phyloP scores from a whole-genome alignment of 768 basidiomycete species.

The Mycena filopes region DNA sequence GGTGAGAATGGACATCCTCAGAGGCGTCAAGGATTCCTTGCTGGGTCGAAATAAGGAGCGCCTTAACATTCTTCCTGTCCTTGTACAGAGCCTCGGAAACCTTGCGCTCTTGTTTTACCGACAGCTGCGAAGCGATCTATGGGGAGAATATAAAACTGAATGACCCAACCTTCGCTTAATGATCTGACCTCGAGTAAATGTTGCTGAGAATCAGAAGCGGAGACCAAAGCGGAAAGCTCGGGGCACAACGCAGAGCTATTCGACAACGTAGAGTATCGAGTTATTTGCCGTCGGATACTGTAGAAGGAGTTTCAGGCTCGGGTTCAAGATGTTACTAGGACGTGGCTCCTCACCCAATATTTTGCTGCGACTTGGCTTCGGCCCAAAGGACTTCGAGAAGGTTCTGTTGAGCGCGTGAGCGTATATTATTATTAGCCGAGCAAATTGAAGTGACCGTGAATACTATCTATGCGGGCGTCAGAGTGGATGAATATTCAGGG shows the following conservation, averaged over 20 bases:
- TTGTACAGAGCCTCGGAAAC: slow-evolving; percentile 1
- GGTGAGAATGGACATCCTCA: background rate
- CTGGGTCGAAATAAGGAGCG: slow-evolving; percentile 5
- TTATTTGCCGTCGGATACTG: slow-evolving; percentile 7
- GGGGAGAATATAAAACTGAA: background rate
- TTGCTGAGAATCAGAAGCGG: slow-evolving; percentile 14
- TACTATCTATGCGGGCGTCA: background rate
- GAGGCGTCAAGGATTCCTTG: background rate
- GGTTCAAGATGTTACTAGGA: too few relatives aligned
- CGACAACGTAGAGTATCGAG: background rate
- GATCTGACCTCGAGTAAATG: slow-evolving; percentile 9
- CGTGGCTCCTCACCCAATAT: slow-evolving; percentile 1
- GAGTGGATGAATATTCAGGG: background rate
- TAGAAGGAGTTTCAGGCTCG: background rate
- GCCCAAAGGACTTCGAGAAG: slow-evolving; percentile 18
- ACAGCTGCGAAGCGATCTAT: slow-evolving; percentile 13
- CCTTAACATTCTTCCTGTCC: slow-evolving; percentile 8
- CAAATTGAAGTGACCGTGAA: slow-evolving; percentile 1
- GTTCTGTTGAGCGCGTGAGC: background rate
- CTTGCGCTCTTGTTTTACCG: background rate
- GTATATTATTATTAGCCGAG: too few relatives aligned
- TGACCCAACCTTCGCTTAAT: background rate
- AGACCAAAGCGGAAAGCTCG: background rate
- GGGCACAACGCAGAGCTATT: background rate
- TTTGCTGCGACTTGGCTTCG: slow-evolving; percentile 11